Evolutionary conservation across 2,329 filamentous ascomycete species (phyloP).

Genomic region (Niveomyces coronatus): DNA sequence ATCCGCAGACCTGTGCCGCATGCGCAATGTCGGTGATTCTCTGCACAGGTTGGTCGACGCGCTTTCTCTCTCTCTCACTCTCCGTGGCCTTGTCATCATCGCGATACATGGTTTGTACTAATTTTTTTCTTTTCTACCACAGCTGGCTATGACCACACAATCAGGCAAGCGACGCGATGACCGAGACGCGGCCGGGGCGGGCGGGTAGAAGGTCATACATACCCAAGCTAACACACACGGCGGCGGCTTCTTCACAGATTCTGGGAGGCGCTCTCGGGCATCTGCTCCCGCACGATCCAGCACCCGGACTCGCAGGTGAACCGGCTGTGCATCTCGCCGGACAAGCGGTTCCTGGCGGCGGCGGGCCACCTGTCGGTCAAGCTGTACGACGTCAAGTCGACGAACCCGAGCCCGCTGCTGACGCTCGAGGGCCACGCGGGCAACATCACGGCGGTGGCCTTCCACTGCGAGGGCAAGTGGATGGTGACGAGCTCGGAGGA

Average conservation of each 20-base stretch:
- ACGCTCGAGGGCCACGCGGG: slow-evolving; percentile 93
- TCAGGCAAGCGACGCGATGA: slow-evolving; percentile 27
- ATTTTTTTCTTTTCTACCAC: slow-evolving; percentile 4
- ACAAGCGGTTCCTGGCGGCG: slow-evolving; percentile 93
- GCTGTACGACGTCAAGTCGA: slow-evolving; percentile 96
- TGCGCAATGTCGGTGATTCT: slow-evolving; percentile 51
- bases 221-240: slow-evolving; percentile 13
- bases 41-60: slow-evolving; percentile 42
- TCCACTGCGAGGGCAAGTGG: slow-evolving; percentile 99
- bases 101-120: slow-evolving; percentile 2
- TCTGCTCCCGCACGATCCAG: slow-evolving; percentile 95
- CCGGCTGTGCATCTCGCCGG: slow-evolving; percentile 92
- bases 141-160: slow-evolving; percentile 56
- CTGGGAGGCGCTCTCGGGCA: slow-evolving; percentile 96
- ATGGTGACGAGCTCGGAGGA: slow-evolving; percentile 98
- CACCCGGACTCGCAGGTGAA: slow-evolving; percentile 98
- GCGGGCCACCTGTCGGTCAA: slow-evolving; percentile 75
- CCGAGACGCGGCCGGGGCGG: not conserved
- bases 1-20: not conserved
- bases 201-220: too few relatives aligned
- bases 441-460: slow-evolving; percentile 93
- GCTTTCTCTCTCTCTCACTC: slow-evolving; percentile 16
- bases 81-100: too few relatives aligned
- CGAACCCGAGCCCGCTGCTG: slow-evolving; percentile 87
- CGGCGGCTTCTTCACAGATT: slow-evolving; percentile 64